phyloP scores from a whole-genome alignment of 1,284 basidiomycete species.

The Golubevia sp. region DNA sequence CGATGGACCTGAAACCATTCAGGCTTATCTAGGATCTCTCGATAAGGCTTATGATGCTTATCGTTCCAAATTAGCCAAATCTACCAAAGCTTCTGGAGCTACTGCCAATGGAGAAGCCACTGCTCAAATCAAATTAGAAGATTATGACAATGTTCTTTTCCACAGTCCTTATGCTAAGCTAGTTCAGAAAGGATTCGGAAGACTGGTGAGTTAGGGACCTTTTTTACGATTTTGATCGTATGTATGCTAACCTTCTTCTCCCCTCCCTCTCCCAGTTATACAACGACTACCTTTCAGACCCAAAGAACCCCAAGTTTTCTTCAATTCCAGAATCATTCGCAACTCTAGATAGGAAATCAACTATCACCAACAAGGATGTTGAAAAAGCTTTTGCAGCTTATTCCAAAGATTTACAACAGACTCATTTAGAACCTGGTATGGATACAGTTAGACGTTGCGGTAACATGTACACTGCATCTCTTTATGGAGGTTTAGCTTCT shows the following conservation, averaged over 20 bases:
- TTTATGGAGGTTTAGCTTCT: constrained; percentile 88
- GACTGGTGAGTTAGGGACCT: constrained; percentile 66
- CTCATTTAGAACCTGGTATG: constrained; percentile 54
- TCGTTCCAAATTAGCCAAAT: constrained; percentile 47
- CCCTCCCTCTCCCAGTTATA: constrained; percentile 65
- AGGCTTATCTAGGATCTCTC: constrained; percentile 57
- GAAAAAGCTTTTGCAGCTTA: constrained; percentile 71
- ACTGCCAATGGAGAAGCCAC: constrained; percentile 23
- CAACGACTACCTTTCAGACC: constrained; percentile 87
- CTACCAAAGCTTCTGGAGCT: neutral
- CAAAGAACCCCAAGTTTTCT: constrained; percentile 72
- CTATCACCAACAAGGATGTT: constrained; percentile 84
- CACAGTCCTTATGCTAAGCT: constrained; percentile 95
- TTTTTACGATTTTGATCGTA: neutral
- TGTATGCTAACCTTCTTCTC: neutral
- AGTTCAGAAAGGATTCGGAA: constrained; percentile 95
- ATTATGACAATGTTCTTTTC: constrained; percentile 88
- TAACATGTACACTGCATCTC: constrained; percentile 98
- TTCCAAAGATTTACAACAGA: constrained; percentile 33
- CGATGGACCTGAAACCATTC: constrained; percentile 58
- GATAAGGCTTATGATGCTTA: constrained; percentile 57
- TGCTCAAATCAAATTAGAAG: constrained; percentile 70
- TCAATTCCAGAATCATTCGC: constrained; percentile 5
- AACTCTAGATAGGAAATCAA: constrained; percentile 20
- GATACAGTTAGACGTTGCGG: constrained; percentile 66